Evolutionary conservation across 495 filamentous ascomycete genomes (phyloP).

Genomic region (Lophium mytilinum): DNA sequence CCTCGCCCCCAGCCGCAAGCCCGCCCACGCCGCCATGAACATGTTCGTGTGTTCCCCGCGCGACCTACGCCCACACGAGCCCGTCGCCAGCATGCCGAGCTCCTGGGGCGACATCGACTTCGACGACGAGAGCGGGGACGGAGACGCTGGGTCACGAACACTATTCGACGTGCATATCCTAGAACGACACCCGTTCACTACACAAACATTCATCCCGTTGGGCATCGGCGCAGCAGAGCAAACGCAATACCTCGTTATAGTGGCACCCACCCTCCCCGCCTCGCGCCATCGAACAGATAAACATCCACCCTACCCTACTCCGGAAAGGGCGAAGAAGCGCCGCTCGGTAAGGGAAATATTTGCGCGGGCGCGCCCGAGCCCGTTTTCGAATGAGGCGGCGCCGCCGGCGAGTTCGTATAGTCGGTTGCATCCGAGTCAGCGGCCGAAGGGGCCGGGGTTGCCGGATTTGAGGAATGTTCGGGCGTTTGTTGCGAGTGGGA

Average conservation of each 20-base stretch:
- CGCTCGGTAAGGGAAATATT: conserved; percentile 29
- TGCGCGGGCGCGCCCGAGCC: conserved; percentile 32
- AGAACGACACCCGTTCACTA: conserved; percentile 89
- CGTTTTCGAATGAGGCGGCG: conserved; percentile 32
- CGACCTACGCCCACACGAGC: conserved; percentile 32
- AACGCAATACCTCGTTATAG: conserved; percentile 72
- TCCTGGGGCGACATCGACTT: conserved; percentile 27
- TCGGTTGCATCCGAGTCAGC: conserved; percentile 24
- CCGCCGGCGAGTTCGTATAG: conserved; percentile 14
- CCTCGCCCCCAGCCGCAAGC: conserved; percentile 52
- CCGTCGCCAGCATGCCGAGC: conserved; percentile 20
- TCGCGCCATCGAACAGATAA: conserved; percentile 4
- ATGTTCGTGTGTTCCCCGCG: conserved; percentile 86
- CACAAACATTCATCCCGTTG: conserved; percentile 85
- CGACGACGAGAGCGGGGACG: conserved; percentile 12
- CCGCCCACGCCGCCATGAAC: conserved; percentile 60
- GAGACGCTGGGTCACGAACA: conserved; percentile 7
- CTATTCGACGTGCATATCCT: conserved; percentile 67
- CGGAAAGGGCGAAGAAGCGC: conserved; percentile 28
- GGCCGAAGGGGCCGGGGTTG: conserved; percentile 47
- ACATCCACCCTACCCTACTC: conserved; percentile 37
- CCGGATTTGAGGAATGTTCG: conserved; percentile 64
- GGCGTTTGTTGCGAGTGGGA: conserved; percentile 72
- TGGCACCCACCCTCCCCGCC: conserved; percentile 58
- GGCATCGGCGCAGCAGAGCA: conserved; percentile 39